Evolutionary conservation across 768 basidiomycete species (phyloP), one percentile per base, ranked within the genome.

Genomic region (Suillus weaverae): DNA sequence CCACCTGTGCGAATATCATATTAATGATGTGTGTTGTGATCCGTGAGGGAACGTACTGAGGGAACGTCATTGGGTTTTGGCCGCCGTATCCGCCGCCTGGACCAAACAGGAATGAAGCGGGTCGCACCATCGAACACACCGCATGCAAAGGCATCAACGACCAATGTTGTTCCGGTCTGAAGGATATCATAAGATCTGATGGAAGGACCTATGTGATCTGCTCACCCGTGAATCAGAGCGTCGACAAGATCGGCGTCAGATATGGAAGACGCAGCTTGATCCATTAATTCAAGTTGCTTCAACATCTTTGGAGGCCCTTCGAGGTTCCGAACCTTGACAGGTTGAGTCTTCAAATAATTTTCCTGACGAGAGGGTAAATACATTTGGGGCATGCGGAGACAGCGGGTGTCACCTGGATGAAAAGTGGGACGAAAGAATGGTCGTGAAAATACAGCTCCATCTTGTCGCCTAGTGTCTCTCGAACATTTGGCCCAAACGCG

Each of bases 371-470:
- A 44, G 1, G n/a, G 33, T 38, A 56, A 67, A 20, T 41, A 26
- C 26, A 53, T 9, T 1, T 2, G 26, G 20, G 8, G n/a, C 30
- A 1, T 22, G 41, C 18, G 36, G 10, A 35, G 60, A 36, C 8
- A 32, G 26, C 1, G 5, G 11, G 6, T 30, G 3, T 76, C 51
- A 94, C 95, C 83, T 97, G 95, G 54, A 99, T 91, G 76, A 99
- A 99, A 38, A 99, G 77, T 0, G 97, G 97, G 56, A 99, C 86
- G 69, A 98, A 95, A 1, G 91, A 87, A 73, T 94, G 92, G 71
- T 99, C 97, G 64, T 97, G 95, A 79, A 98, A 99, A 77, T 99
- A 99, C 66, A 93, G 75, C 61, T 98, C 97, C 81, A 97, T 92
- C 80, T 98, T 98, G 68, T 98, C 94, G 36, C 85, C 87, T 3